Conservation (phyloP, 2,329 filamentous ascomycete genomes). For the Penicillium capsulatum region DNA sequence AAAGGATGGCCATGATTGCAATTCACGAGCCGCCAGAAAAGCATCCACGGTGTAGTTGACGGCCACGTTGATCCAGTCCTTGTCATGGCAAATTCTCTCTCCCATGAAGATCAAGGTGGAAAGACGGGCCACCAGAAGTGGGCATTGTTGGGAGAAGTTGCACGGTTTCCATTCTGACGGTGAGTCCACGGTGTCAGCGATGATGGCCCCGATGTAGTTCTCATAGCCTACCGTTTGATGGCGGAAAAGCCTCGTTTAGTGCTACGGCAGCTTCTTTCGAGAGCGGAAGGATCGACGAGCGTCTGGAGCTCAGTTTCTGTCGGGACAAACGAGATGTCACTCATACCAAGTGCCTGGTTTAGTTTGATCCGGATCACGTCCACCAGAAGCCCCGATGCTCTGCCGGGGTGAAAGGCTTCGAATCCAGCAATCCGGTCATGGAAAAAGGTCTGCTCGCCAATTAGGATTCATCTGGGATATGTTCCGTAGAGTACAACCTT, state of each 20-base stretch:
- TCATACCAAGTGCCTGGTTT: slow-evolving; percentile 30
- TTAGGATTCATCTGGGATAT: too few species aligned
- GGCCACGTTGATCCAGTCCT: slow-evolving; percentile 27
- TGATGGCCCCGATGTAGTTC: too few species aligned
- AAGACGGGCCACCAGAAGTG: slow-evolving; percentile 51
- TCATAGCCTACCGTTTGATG: slow-evolving; percentile 22
- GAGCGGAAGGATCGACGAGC: slow-evolving; percentile 24
- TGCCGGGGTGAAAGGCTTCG: slow-evolving; percentile 24
- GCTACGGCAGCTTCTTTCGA: slow-evolving; percentile 25
- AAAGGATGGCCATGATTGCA: slow-evolving; percentile 43
- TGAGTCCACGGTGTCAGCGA: too few species aligned
- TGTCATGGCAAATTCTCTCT: slow-evolving; percentile 18
- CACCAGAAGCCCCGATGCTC: slow-evolving; percentile 10
- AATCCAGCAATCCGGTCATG: slow-evolving; percentile 28
- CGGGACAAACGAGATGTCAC: not conserved
- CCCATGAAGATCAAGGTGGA: slow-evolving; percentile 42
- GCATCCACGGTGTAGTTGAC: slow-evolving; percentile 24
- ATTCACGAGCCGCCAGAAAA: slow-evolving; percentile 30
- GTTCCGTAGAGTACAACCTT: too few species aligned
- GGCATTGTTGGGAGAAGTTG: slow-evolving; percentile 51
- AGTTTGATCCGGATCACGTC: slow-evolving; percentile 30
- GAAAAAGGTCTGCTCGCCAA: slow-evolving; percentile 26
- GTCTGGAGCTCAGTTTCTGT: slow-evolving; percentile 7
- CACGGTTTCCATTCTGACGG: slow-evolving; percentile 52
- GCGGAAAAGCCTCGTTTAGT: slow-evolving; percentile 22